Evolutionary conservation across 345 rosid species (phyloP).

Genomic region (Aethionema arabicum): DNA sequence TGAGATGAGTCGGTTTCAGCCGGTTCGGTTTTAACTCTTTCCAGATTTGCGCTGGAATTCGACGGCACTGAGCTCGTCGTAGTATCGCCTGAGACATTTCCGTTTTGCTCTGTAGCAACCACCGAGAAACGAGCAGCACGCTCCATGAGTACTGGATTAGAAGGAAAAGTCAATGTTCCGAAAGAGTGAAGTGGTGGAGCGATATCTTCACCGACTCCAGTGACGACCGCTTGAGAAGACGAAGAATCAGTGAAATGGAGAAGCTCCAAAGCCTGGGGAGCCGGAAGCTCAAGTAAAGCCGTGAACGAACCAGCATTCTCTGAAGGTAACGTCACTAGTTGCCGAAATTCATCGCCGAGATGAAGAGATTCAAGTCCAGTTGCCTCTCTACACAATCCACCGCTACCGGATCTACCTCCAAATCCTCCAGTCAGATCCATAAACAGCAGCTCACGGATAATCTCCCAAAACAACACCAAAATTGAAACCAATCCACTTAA

Average conservation of each 20-base stretch:
- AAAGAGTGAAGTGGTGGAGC: conserved; percentile 31
- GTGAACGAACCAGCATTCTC: conserved; percentile 61
- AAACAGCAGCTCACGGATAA: not conserved
- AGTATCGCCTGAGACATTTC: conserved; percentile 33
- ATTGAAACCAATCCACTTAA: not conserved
- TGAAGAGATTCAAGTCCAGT: conserved; percentile 48
- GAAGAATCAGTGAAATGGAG: conserved; percentile 53
- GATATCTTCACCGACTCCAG: conserved; percentile 32
- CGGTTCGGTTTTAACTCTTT: conserved; percentile 45
- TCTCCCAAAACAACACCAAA: not conserved
- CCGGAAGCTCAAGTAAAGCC: conserved; percentile 64
- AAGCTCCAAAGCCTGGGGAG: conserved; percentile 60
- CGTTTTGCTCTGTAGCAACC: conserved; percentile 36
- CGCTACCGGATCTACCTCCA: conserved; percentile 47
- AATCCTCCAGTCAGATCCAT: conserved; percentile 51
- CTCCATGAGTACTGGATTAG: conserved; percentile 34
- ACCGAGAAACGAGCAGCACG: conserved; percentile 41
- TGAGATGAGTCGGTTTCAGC: conserved; percentile 42
- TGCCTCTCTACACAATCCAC: conserved; percentile 25
- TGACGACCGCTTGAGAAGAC: conserved; percentile 25
- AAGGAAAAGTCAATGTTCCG: conserved; percentile 41
- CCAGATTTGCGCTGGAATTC: conserved; percentile 39
- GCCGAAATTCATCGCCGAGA: conserved; percentile 55
- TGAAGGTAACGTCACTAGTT: conserved; percentile 39
- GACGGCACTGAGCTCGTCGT: conserved; percentile 38